phyloP scores from a whole-genome alignment of 2,329 filamentous ascomycete genomes.

The Sarocladium brachiariae region DNA sequence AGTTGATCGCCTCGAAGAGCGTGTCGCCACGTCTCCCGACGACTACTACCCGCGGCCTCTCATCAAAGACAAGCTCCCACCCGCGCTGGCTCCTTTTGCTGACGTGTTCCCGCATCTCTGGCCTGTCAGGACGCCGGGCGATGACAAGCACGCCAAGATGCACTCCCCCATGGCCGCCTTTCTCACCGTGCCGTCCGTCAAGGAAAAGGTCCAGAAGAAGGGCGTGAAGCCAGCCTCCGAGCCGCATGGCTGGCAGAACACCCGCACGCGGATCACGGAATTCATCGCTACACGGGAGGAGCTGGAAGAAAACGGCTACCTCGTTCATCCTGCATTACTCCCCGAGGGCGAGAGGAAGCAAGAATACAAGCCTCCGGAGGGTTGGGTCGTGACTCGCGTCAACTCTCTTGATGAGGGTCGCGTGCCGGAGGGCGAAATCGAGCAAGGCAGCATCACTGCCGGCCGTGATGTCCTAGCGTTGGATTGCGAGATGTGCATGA shows the following conservation, averaged over 20 bases:
- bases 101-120: conserved; percentile 83
- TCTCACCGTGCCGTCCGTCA: conserved; percentile 65
- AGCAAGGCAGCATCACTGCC: conserved; percentile 75
- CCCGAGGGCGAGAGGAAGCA: conserved; percentile 47
- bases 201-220: conserved; percentile 54
- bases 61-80: conserved; percentile 42
- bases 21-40: conserved; percentile 41
- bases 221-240: conserved; percentile 55
- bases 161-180: conserved; percentile 85
- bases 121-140: conserved; percentile 82
- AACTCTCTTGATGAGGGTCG: conserved; percentile 58
- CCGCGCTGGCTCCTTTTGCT: conserved; percentile 58
- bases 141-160: conserved; percentile 71
- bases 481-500: conserved; percentile 97
- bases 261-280: conserved; percentile 73
- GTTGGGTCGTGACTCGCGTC: conserved; percentile 79
- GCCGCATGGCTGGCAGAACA: conserved; percentile 61
- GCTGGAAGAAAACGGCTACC: conserved; percentile 75
- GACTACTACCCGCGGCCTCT: conserved; percentile 53
- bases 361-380: conserved; percentile 50
- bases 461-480: conserved; percentile 74
- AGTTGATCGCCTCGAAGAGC: conserved; percentile 24
- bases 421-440: conserved; percentile 62
- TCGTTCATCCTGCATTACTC: conserved; percentile 73
- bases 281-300: conserved; percentile 69